Percentiles rank a stretch among this genome's conserved stretches.
Conservation (phyloP, 495 filamentous ascomycete genomes). For the Penicillium atrosanguineum region DNA sequence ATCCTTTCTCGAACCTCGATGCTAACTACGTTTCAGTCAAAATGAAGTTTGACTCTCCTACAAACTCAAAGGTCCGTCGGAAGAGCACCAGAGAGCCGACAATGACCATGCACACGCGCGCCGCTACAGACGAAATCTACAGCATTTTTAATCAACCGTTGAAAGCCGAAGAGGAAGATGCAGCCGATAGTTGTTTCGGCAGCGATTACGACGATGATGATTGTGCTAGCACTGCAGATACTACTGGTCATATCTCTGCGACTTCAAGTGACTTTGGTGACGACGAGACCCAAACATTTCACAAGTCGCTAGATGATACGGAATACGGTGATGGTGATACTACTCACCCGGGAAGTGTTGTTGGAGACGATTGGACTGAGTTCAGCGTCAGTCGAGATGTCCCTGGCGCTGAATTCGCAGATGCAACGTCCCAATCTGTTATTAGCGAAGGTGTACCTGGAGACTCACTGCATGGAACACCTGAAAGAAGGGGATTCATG, state of each 20-base stretch:
- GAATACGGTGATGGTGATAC: slow-evolving; percentile 46
- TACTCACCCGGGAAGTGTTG: slow-evolving; percentile 54
- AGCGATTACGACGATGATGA: slow-evolving; percentile 69
- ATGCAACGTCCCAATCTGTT: slow-evolving; percentile 31
- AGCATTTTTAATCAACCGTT: slow-evolving; percentile 93
- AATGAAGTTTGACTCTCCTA: slow-evolving; percentile 86
- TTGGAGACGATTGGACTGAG: slow-evolving; percentile 76
- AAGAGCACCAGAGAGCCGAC: slow-evolving; percentile 81
- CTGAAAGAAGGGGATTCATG: slow-evolving; percentile 50
- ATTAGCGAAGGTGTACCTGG: slow-evolving; percentile 22
- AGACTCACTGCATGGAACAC: slow-evolving; percentile 21
- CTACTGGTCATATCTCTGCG: slow-evolving; percentile 65
- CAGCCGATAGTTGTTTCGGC: slow-evolving; percentile 40
- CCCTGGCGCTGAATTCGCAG: slow-evolving; percentile 41
- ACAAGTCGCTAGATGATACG: slow-evolving; percentile 39
- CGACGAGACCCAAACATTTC: slow-evolving; percentile 52
- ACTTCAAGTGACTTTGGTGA: slow-evolving; percentile 65
- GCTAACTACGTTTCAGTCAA: slow-evolving; percentile 56
- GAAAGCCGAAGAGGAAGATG: slow-evolving; percentile 49
- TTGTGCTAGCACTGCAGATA: slow-evolving; percentile 80
- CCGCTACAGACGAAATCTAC: slow-evolving; percentile 96
- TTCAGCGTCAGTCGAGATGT: slow-evolving; percentile 75
- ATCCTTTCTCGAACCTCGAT: not conserved
- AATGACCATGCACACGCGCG: slow-evolving; percentile 94
- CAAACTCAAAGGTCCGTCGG: slow-evolving; percentile 67